A percentile compares a stretch with the other conserved stretches of the same genome.
phyloP scores from a whole-genome alignment of 106 monocot species.

The Dendrobium huoshanense region DNA sequence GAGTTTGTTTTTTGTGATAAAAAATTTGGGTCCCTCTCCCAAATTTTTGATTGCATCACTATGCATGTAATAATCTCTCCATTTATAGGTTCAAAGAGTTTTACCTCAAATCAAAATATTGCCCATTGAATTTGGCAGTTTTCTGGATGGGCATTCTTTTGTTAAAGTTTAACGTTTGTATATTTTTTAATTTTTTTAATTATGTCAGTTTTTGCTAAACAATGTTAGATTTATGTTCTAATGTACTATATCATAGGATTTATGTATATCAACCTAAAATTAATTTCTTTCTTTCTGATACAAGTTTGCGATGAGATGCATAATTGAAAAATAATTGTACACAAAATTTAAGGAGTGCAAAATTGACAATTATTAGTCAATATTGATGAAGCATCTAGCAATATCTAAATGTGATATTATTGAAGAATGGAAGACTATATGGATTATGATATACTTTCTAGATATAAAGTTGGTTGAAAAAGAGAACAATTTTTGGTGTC shows the following conservation, averaged over 20 bases:
- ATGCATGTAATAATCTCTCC: too few relatives aligned
- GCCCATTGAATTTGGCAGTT: too few relatives aligned
- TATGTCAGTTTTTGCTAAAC: too few relatives aligned
- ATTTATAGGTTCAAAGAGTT: too few relatives aligned
- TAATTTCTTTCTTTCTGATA: not conserved
- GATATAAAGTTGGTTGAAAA: not conserved
- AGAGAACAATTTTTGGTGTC: not conserved
- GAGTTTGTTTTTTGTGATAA: too few relatives aligned
- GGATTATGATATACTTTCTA: not conserved
- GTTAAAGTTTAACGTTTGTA: too few relatives aligned
- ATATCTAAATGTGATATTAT: not conserved
- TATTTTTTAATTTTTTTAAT: too few relatives aligned
- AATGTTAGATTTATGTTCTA: too few relatives aligned
- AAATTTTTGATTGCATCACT: too few relatives aligned
- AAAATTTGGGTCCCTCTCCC: too few relatives aligned
- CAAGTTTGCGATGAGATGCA: not conserved
- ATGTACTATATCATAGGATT: not conserved
- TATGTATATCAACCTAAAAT: not conserved
- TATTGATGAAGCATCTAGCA: not conserved
- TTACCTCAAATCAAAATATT: too few relatives aligned
- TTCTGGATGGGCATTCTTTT: too few relatives aligned
- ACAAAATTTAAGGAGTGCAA: not conserved
- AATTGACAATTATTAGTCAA: not conserved
- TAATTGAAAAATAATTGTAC: not conserved
- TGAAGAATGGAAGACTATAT: not conserved